Conservation (phyloP, 192 early-diverging fungal species). For the Geosiphon pyriformis region DNA sequence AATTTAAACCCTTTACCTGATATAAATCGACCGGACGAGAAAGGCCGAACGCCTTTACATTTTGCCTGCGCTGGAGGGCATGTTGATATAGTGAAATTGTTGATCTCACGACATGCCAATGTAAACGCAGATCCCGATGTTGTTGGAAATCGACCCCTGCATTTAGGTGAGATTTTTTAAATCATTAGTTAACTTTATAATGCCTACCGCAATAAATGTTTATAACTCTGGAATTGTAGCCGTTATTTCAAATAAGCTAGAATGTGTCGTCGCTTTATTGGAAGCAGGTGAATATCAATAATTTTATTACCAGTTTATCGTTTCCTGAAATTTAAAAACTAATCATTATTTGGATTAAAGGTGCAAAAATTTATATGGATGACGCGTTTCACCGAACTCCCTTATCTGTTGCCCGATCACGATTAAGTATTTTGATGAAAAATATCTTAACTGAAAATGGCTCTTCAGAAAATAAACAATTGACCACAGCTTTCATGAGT, state of each 20-base stretch:
- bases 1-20: background rate
- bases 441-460: background rate
- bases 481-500: background rate
- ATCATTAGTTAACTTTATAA: no score
- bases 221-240: conserved; percentile 13
- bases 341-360: background rate
- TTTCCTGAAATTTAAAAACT: background rate
- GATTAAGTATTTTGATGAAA: conserved; percentile 17
- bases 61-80: conserved; percentile 19
- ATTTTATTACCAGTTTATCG: background rate
- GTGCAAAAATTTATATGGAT: conserved; percentile 13
- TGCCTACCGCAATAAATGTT: background rate
- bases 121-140: conserved; percentile 19
- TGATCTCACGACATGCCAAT: conserved; percentile 17
- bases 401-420: conserved; percentile 13
- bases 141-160: conserved; percentile 21
- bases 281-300: conserved; percentile 16
- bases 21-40: conserved; percentile 13
- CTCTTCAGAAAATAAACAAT: background rate
- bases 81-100: background rate
- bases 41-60: conserved; percentile 23
- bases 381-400: conserved; percentile 16
- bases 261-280: conserved; percentile 13
- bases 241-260: conserved; percentile 20
- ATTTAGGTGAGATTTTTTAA: conserved; percentile 16